Evolutionary conservation across 2,329 filamentous ascomycete species (phyloP).

Genomic region (Pseudopyrenochaeta lycopersici): DNA sequence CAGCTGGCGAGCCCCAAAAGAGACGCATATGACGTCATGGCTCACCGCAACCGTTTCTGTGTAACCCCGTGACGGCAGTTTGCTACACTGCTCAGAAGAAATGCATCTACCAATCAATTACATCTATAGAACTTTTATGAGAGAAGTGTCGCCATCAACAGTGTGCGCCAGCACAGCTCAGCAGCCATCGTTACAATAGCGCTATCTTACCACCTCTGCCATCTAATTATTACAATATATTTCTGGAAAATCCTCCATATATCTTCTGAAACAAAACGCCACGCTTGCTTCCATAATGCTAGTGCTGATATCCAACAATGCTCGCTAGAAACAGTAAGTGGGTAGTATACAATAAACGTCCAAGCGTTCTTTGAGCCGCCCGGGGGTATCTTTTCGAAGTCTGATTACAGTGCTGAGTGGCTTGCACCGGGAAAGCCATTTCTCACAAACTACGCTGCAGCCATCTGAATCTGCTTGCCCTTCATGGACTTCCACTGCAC

Average conservation of each 20-base stretch:
- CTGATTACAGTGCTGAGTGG: constrained; percentile 3
- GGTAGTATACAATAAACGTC: constrained; percentile 1
- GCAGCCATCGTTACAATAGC: neutral
- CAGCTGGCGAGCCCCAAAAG: neutral
- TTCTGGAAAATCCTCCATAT: neutral
- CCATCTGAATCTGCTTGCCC: constrained; percentile 59
- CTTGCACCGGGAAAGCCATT: neutral
- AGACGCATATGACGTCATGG: neutral
- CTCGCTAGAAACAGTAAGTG: constrained; percentile 8
- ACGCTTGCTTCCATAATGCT: constrained; percentile 5
- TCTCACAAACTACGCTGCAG: constrained; percentile 32
- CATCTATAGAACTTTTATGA: constrained; percentile 3
- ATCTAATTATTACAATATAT: constrained; percentile 7
- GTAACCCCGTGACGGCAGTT: no score
- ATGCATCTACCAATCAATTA: no score
- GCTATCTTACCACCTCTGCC: neutral
- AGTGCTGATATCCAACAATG: constrained; percentile 5
- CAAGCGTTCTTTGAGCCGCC: neutral
- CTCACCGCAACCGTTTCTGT: neutral
- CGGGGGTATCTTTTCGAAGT: constrained; percentile 19
- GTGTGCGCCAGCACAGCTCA: neutral
- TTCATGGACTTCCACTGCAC: constrained; percentile 76
- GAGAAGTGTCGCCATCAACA: constrained; percentile 11
- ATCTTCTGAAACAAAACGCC: constrained; percentile 4
- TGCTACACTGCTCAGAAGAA: no score